These are phyloP conservation scores for Solanum chmielewskii DNA, from an alignment of 257 asterid species.

Conservation along the genomic window DNA sequence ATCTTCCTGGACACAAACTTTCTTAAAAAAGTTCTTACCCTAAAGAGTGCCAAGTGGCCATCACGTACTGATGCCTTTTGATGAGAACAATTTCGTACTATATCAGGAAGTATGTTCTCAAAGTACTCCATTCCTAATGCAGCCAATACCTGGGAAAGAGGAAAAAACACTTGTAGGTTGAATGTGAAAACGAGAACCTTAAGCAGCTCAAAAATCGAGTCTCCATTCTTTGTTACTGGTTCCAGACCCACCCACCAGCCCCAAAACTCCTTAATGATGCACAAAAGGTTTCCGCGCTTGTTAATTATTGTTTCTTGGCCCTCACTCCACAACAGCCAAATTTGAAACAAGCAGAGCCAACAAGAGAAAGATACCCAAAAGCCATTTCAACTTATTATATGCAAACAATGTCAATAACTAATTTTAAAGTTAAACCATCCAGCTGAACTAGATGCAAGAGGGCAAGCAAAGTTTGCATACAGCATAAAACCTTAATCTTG, in stretches of 20 bases:
- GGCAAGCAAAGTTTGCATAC: neutral
- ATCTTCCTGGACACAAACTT: neutral
- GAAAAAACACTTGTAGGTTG: constrained; percentile 1
- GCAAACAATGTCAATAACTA: neutral
- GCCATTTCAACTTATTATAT: neutral
- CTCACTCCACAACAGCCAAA: neutral
- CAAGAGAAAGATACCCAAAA: neutral
- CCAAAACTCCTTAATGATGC: neutral
- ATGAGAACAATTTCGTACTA: constrained; percentile 80
- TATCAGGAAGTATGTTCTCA: constrained; percentile 82
- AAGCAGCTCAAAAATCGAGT: neutral
- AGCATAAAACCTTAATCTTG: neutral
- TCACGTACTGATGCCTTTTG: constrained; percentile 93
- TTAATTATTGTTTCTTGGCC: neutral
- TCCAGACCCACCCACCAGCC: neutral
- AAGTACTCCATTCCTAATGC: constrained; percentile 87
- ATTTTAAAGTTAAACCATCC: neutral
- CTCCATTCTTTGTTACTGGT: neutral
- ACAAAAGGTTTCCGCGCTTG: neutral
- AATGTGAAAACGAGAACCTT: neutral
- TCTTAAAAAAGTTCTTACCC: constrained; percentile 26
- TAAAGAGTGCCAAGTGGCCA: constrained; percentile 84
- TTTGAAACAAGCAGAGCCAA: neutral
- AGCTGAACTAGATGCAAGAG: neutral
- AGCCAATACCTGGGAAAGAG: constrained; percentile 63